Percentiles rank a stretch among this genome's conserved stretches.
These are phyloP conservation scores for Cytospora mali DNA, from an alignment of 2,329 filamentous ascomycete genomes.

Conservation along the genomic window DNA sequence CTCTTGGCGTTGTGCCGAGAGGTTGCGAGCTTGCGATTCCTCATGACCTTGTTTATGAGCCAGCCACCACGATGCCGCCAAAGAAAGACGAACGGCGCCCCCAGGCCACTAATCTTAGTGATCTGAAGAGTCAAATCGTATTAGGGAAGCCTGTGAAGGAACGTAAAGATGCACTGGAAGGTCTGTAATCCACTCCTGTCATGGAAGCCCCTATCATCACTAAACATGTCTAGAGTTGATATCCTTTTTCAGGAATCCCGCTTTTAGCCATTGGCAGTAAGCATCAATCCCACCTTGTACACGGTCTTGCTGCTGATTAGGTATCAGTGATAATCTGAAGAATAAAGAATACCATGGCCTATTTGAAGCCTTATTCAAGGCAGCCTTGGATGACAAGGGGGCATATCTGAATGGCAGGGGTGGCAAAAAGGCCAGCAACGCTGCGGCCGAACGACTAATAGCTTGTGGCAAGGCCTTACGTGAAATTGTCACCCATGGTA, in stretches of 20 bases:
- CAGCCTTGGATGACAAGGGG: conserved; percentile 68
- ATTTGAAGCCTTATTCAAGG: conserved; percentile 78
- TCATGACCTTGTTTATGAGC: background rate
- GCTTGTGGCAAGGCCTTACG: conserved; percentile 73
- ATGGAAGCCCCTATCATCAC: background rate
- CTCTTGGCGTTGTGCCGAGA: background rate
- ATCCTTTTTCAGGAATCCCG: conserved; percentile 19
- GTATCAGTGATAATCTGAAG: conserved; percentile 49
- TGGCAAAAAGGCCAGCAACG: conserved; percentile 41
- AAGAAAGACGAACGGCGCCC: conserved; percentile 19
- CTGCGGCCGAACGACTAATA: conserved; percentile 58
- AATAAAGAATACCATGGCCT: conserved; percentile 82
- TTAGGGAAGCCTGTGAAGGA: background rate
- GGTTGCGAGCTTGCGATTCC: background rate
- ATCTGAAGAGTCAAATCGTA: conserved; percentile 19
- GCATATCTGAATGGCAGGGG: conserved; percentile 58
- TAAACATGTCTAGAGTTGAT: conserved; percentile 21
- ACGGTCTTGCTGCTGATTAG: background rate
- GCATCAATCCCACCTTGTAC: background rate
- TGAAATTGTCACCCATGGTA: conserved; percentile 69
- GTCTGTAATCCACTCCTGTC: background rate
- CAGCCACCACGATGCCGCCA: conserved; percentile 18
- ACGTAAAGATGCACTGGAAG: conserved; percentile 25
- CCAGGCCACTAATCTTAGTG: conserved; percentile 22
- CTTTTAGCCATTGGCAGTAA: conserved; percentile 17